phyloP scores from a whole-genome alignment of 23 red algal species.

The Rhodosorus marinus region DNA sequence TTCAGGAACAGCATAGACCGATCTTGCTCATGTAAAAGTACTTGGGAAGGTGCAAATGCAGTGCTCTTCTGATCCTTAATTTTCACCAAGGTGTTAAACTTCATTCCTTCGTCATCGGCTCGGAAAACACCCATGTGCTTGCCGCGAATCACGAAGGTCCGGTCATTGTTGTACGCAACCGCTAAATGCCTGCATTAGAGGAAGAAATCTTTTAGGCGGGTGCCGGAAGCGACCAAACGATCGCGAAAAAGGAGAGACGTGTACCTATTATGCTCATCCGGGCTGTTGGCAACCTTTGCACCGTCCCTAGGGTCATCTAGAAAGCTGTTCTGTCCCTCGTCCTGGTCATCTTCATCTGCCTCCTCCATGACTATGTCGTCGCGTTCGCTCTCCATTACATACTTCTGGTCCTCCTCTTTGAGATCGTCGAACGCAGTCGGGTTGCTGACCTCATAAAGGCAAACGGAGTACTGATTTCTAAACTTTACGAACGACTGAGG shows the following conservation, averaged over 20 bases:
- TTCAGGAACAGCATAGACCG: constrained; percentile 44
- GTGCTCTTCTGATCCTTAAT: constrained; percentile 14
- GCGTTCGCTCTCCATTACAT: constrained; percentile 25
- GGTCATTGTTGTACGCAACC: constrained; percentile 28
- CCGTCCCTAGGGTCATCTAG: constrained; percentile 3
- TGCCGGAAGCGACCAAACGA: no score
- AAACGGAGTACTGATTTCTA: constrained; percentile 30
- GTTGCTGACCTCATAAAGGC: constrained; percentile 39
- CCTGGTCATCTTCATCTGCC: constrained; percentile 17
- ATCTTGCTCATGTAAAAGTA: constrained; percentile 44
- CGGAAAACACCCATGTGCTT: constrained; percentile 46
- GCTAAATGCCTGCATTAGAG: constrained; percentile 24
- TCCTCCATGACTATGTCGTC: constrained; percentile 45
- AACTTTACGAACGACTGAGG: constrained; percentile 23
- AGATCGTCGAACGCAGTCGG: constrained; percentile 26
- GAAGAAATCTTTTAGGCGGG: background rate
- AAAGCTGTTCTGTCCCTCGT: constrained; percentile 3
- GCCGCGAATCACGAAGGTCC: constrained; percentile 54
- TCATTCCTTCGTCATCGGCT: constrained; percentile 24
- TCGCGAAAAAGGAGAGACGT: no score
- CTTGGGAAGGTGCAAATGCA: constrained; percentile 26
- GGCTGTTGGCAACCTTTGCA: background rate
- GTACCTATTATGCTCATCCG: background rate
- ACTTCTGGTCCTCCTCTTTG: constrained; percentile 20
- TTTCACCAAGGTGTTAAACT: constrained; percentile 14